Percentiles rank a stretch among this genome's conserved stretches.
Evolutionary conservation across 148 eudicot species (phyloP).

Genomic region (Mesembryanthemum crystallinum): DNA sequence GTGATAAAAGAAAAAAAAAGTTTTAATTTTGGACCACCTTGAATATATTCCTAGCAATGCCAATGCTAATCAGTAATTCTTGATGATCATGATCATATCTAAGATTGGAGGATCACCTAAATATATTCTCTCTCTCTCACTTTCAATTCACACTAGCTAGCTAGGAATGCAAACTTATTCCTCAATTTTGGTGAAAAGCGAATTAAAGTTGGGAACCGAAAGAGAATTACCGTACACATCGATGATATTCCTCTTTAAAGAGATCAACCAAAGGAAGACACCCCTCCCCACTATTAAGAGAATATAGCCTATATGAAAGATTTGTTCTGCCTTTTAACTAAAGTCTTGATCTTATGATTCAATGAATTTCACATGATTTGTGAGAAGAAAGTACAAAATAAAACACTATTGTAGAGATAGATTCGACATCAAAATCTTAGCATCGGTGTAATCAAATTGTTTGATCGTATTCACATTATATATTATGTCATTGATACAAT

Average conservation of each 20-base stretch:
- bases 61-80: background rate
- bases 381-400: too few species aligned
- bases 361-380: too few species aligned
- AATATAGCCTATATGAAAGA: too few species aligned
- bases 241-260: background rate
- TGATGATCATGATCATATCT: background rate
- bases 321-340: too few species aligned
- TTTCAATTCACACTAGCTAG: background rate
- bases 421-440: too few species aligned
- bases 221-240: background rate
- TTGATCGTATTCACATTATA: too few species aligned
- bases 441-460: too few species aligned
- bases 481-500: too few species aligned
- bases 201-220: background rate
- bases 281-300: too few species aligned
- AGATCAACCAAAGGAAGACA: background rate
- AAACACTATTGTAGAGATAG: too few species aligned
- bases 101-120: background rate
- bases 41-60: slow-evolving; percentile 5
- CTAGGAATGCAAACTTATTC: background rate
- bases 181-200: background rate
- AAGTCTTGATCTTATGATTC: too few species aligned
- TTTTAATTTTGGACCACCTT: background rate
- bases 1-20: background rate
- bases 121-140: background rate